These are phyloP conservation scores for Ophiostoma sp. DNA, from an alignment of 2,329 filamentous ascomycete species.

Conservation along the genomic window DNA sequence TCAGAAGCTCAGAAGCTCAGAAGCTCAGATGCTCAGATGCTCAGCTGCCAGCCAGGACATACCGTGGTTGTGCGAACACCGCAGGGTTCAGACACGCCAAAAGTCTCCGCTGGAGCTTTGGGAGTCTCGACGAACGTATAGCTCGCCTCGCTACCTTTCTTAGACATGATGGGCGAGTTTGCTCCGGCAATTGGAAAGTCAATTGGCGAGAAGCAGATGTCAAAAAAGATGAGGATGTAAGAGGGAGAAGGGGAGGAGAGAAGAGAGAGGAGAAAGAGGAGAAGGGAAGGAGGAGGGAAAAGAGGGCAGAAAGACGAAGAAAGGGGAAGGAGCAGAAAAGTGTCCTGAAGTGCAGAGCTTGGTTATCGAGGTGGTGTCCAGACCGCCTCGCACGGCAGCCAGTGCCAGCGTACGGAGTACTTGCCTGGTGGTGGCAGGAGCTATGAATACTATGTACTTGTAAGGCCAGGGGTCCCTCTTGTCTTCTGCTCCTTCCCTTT, in stretches of 20 bases:
- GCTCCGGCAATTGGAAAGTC: constrained; percentile 22
- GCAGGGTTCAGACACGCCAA: constrained; percentile 50
- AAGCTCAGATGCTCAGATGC: background rate
- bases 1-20: background rate
- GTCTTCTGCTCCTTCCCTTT: background rate
- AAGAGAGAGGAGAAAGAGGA: constrained; percentile 8
- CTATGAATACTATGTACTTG: background rate
- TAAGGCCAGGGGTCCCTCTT: background rate
- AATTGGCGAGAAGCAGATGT: constrained; percentile 19
- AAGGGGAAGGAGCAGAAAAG: constrained; percentile 13
- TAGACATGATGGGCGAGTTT: constrained; percentile 41
- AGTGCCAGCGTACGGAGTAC: background rate
- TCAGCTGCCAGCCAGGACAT: constrained; percentile 29
- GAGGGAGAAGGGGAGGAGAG: background rate
- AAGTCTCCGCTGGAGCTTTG: constrained; percentile 44
- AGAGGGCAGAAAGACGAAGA: background rate
- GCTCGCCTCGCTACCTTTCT: constrained; percentile 47
- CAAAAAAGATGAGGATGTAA: background rate
- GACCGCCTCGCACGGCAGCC: constrained; percentile 9
- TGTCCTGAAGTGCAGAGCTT: constrained; percentile 1
- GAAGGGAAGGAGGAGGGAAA: background rate
- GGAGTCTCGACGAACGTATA: constrained; percentile 63
- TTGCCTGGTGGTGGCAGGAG: background rate
- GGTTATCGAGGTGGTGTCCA: background rate
- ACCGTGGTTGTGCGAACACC: constrained; percentile 53